Conservation (phyloP, 352 stramenopile species). For the Phytophthora cryptogea region DNA sequence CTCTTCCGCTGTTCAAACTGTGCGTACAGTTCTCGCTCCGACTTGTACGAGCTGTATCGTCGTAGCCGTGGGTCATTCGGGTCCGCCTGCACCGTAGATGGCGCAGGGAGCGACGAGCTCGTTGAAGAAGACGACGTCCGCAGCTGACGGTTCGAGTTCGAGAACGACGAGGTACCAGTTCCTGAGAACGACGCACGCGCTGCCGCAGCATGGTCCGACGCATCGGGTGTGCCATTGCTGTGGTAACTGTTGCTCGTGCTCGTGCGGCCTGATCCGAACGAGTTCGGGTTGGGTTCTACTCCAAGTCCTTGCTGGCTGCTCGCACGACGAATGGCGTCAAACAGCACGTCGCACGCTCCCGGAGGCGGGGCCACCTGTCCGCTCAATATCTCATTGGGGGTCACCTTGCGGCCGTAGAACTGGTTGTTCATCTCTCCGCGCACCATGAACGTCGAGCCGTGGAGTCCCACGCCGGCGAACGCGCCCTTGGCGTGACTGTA, state of each 20-base stretch:
- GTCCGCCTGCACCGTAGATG: constrained; percentile 35
- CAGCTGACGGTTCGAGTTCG: constrained; percentile 13
- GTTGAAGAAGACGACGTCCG: constrained; percentile 34
- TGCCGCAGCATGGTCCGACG: constrained; percentile 33
- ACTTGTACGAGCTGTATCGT: constrained; percentile 81
- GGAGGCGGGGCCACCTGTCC: constrained; percentile 69
- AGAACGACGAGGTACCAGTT: constrained; percentile 27
- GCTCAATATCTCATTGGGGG: constrained; percentile 80
- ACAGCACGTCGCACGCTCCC: constrained; percentile 70
- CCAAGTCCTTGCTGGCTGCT: constrained; percentile 26
- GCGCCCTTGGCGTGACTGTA: constrained; percentile 85
- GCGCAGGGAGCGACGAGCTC: constrained; percentile 23
- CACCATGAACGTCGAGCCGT: constrained; percentile 85
- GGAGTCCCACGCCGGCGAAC: constrained; percentile 79
- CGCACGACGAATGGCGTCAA: constrained; percentile 68
- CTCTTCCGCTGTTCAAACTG: constrained; percentile 67
- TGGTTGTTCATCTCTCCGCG: constrained; percentile 84
- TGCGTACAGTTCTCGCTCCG: constrained; percentile 78
- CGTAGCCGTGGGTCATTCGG: constrained; percentile 70
- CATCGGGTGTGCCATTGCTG: constrained; percentile 27
- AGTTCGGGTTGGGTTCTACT: constrained; percentile 25
- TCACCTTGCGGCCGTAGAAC: constrained; percentile 85
- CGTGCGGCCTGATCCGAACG: constrained; percentile 25
- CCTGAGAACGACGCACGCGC: constrained; percentile 27
- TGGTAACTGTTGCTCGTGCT: constrained; percentile 34